Base-by-base conservation (phyloP, 495 filamentous ascomycete genomes). In the Daldinia loculata region DNA sequence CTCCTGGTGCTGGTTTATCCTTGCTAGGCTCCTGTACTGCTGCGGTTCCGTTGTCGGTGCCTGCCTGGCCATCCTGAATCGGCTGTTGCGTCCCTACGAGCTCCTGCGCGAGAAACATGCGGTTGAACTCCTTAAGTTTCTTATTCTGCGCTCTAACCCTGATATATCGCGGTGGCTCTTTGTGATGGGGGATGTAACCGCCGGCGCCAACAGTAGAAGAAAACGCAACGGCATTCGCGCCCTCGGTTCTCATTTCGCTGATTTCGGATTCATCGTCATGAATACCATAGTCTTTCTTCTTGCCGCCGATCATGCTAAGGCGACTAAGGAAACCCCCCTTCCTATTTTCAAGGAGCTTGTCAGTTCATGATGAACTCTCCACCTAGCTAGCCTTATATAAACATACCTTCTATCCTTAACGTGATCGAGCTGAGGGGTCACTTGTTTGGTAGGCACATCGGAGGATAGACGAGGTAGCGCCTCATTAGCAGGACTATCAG, bases 281-380 rank as follows among this genome's bases (percentile, higher is more conserved):
- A 32, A 84, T 81, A 34, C 82, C 80, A 12, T 80, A 70, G 50
- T 86, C 83, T 74, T 89, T 92, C 78, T 91, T 94, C 80, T 91
- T 95, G 57, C 85, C 85, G 22, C 90, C 89, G 69, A 94, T 94
- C 70, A 98, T 91, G 69, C 80, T 83, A 29, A 88, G 78, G 43
- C 93, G 90, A 80, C 94, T 97, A 50, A 99, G 86, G 75, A 99
- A 97, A 14, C 91, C 89, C 6, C 92, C 92, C 80, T 94, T 97
- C 81, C 90, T 97, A 67, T 65, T 38, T 30, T 32, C 43, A 48
- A 30, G 29, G 34, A 9, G 15, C 8, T 58, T 4, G 72, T 81
- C 70, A 82, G 75, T 67, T 65, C 62, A 30, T 32, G 43, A 38
- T 26, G 56, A 68, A 24, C 19, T 65, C 61, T 75, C 56, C 56